Base-by-base conservation (phyloP, 2,329 filamentous ascomycete species). In the Thyridium curvatum region DNA sequence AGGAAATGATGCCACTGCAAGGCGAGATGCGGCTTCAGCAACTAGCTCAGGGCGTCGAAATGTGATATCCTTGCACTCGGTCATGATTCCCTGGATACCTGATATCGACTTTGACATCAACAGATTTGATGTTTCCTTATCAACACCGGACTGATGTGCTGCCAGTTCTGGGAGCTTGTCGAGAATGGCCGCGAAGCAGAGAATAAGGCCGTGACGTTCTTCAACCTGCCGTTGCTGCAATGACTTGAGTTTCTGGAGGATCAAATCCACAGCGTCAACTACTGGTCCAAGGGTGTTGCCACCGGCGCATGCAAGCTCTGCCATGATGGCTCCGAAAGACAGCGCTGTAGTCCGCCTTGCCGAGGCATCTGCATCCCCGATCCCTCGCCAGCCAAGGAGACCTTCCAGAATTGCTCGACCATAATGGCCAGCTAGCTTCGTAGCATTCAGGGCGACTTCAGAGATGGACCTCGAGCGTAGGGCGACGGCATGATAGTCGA, bases 401-500 rank as follows among this genome's bases (percentile, higher is more conserved):
- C 75, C 82, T 29, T 82, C 73, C 8, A 88, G 62, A 3, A 96
- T 62, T 1, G 84, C 80, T 34, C 73, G 68, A 57, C 86, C 86
- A 42, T 82, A 82, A 45, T 86, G 87, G 4, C 15, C 51, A 21
- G 80, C 77, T 5, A 97, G 64, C n/a, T 64, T 66, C 0, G 86
- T 78, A 1, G 84, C 84, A 30, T 73, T 72, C 12, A 79, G 65
- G 0, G 86, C 81, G 10, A 97, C 87, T 34, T 90, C 78, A 31
- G 80, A 73, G 51, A 95, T 82, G 4, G 90, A 91, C 47, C 86
- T 77, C 13, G 85, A 83, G 17, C 91, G 77, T n/a, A 94, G 73
- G 3, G 93, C 91, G 15, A 98, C 89, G 30, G 87, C 79, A 56
- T 95, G 89, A 54, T 96, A 98, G 55, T 98, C 93, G 2, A 97